These are phyloP conservation scores for Rhodotorula graminis DNA, from an alignment of 768 basidiomycete species.

Conservation along the genomic window DNA sequence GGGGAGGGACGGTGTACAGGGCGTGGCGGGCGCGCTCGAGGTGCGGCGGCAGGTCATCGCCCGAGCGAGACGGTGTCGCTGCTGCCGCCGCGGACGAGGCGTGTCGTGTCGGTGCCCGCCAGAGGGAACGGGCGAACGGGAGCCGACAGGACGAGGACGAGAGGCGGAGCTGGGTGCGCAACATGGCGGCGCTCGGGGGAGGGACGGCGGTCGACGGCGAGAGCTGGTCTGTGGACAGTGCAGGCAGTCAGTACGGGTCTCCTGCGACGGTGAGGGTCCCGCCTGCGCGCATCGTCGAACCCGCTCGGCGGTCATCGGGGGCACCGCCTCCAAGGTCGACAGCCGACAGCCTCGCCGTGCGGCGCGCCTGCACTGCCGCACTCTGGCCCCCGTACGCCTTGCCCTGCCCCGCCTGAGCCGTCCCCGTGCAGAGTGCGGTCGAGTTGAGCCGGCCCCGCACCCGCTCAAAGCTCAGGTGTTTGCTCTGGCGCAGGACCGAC, in stretches of 20 bases:
- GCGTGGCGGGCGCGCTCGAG: conserved; percentile 1
- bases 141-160: not conserved
- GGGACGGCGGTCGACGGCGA: not conserved
- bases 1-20: conserved; percentile 25
- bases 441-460: no score
- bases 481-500: no score
- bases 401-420: no score
- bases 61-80: not conserved
- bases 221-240: not conserved
- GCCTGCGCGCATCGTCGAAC: no score
- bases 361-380: no score
- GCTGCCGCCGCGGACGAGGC: not conserved
- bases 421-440: no score
- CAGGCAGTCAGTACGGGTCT: not conserved
- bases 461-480: no score
- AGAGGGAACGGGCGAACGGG: not conserved
- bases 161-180: conserved; percentile 17
- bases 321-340: no score
- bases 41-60: not conserved
- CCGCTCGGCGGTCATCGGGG: no score
- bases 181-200: not conserved
- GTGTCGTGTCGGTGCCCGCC: not conserved
- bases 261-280: no score
- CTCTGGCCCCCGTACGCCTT: no score
- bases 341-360: no score